Evolutionary conservation across 2,329 filamentous ascomycete genomes (phyloP).

Genomic region (Emericellopsis cladophorae): DNA sequence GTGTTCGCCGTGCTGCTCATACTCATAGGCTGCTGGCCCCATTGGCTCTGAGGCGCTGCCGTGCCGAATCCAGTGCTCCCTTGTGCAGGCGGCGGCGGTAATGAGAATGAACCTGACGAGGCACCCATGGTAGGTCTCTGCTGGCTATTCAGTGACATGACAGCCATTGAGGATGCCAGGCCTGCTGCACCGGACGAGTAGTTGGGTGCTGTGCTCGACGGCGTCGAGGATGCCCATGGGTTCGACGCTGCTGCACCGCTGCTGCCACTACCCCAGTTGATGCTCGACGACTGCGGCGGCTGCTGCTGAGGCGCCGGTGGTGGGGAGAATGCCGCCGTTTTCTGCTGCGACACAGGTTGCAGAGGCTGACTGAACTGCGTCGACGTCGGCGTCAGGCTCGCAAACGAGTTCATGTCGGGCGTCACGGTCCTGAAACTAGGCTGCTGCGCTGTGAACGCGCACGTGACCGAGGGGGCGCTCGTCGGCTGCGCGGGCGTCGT

Average conservation of each 20-base stretch:
- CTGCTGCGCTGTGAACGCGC: constrained; percentile 21
- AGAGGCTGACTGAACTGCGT: constrained; percentile 53
- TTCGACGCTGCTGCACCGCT: constrained; percentile 23
- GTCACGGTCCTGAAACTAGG: constrained; percentile 41
- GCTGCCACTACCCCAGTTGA: constrained; percentile 36
- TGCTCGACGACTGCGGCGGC: constrained; percentile 17
- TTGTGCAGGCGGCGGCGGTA: constrained; percentile 28
- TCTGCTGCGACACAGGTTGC: constrained; percentile 22
- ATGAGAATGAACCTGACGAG: constrained; percentile 34
- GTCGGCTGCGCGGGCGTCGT: constrained; percentile 28
- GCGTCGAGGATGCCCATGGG: constrained; percentile 32
- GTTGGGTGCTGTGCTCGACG: constrained; percentile 13
- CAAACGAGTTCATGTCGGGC: constrained; percentile 43
- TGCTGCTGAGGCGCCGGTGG: constrained; percentile 10
- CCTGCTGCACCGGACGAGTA: constrained; percentile 8
- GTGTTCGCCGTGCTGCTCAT: constrained; percentile 8
- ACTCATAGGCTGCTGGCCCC: constrained; percentile 7
- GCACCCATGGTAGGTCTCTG: constrained; percentile 19
- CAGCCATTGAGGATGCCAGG: constrained; percentile 13
- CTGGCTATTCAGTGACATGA: constrained; percentile 33
- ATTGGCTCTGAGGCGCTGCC: constrained; percentile 22
- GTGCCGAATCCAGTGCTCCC: constrained; percentile 31
- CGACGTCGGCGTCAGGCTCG: constrained; percentile 40
- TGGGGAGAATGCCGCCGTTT: constrained; percentile 10
- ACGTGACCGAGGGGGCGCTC: constrained; percentile 7